Base-by-base conservation (phyloP, 805 yeast species). In the Candida ortonii region DNA sequence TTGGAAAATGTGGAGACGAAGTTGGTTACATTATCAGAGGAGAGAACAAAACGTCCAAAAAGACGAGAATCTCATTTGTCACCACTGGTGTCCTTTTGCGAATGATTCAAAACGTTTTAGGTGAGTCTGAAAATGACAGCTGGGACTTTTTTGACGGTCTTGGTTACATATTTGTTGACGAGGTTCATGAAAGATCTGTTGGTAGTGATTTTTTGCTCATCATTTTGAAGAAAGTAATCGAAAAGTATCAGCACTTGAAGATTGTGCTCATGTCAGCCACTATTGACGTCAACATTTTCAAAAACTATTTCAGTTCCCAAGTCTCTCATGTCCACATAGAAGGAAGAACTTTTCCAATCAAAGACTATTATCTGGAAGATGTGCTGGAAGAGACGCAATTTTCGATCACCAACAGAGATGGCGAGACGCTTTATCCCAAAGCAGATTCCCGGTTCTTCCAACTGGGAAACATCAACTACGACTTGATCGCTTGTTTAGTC, bases 161-260 rank as follows among this genome's bases (percentile, higher is more conserved):
- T 12, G 77, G 80, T 20, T 84, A 82, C 50, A 73, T 89, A 23
- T 78, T 89, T 25, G 77, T 89, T 24, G 97, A 90, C 67, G 97
- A 90, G 61, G 97, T 90, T n/a, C 97, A 90, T 57, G 97, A 90
- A 60, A 65, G 97, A 46, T 87, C 96, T 0, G 76, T 89, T 36
- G 97, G 90, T 50, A 78, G 89, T 41, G 97, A 90, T 58, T 78
- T 89, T 37, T 65, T 90, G 23, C 65, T 90, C 33, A 85, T 88
- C 33, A 71, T 90, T 30, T 64, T 90, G 42, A 88, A 85, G 49
- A 71, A 70, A 23, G 62, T 87, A 4, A 49, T 80, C 44, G 52
- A 61, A 8, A 68, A 66, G 30, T 70, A 62, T 34, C 73, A 74
- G 0, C 70, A 76, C 1, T 55, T 89, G 38, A 83, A 78, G 49